Base-by-base conservation (phyloP, 2,329 filamentous ascomycete genomes). In the Fusarium sulawesiense region DNA sequence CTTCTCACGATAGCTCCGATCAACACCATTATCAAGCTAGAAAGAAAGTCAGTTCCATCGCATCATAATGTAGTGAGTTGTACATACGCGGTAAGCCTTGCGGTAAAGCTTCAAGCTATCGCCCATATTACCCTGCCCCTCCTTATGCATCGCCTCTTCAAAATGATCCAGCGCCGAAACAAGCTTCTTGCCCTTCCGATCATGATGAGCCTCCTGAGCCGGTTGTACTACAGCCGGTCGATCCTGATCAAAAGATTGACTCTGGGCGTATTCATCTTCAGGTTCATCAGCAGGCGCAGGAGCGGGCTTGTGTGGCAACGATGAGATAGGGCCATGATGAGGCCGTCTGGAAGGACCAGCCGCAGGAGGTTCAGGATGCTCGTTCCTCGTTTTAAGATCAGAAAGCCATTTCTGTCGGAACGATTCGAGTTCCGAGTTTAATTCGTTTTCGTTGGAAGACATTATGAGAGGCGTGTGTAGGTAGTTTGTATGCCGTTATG, bases 91-190 rank as follows among this genome's bases (percentile, higher is more conserved):
- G 79, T 97, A 98, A 1, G 96, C 96, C 79, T 92, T 94, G 48
- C 96, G 89, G 79, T 99, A 99, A 53, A 97, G 86, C 70, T 88
- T 89, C 58, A 99, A 79, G 77, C 95, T 98, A 68, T 98, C 95
- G 7, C 94, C 94, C 53, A 98, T 84, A 68, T 89, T 96, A 1
- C 96, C 96, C 74, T 92, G 88, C 0, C 86, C 88, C 81, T 99
- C 96, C 79, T 91, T 94, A 80, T 97, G 92, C 59, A 97, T 94
- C 6, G 95, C 96, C 77, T 88, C 89, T 78, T 98, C 96, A 75
- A 96, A 98, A 79, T 97, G 93, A 74, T 98, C 96, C 18, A 99
- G 81, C 1, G 96, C 96, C 13, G 94, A 92, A 23, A 84, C 83
- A 7, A 92, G 92, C 72, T 91, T 80, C 59, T 72, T 78, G 13